Base-by-base conservation (phyloP, 306 rosid genomes). In the Rosa persica region DNA sequence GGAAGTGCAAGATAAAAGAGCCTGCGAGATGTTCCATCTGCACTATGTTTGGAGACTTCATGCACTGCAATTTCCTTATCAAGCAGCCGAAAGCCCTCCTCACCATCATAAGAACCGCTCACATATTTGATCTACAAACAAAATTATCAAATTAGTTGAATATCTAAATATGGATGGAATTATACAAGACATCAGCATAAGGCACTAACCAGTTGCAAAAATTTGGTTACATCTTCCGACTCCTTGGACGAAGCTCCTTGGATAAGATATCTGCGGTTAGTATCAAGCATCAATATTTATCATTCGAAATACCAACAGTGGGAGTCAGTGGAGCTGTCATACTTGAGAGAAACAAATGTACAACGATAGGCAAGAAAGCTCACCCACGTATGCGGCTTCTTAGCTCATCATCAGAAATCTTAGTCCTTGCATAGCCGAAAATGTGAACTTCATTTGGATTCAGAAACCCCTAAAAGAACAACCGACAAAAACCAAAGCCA, bases 1-100 rank as follows among this genome's bases (percentile, higher is more conserved):
- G 99, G 99, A 85, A 95, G 99, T 36, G 99, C 99, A 81, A 95
- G 87, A 87, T 95, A 95, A 87, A 93, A 95, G 75, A 95, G 97
- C 87, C 99, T 88, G 73, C 97, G 90, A 51, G 94, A 87, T 44
- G 85, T 86, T 76, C 96, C 99, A 68, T 85, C 92, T 10, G 64
- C 77, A 68, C 90, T 86, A 16, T 82, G 83, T 78, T 74, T 95
- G 23, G 49, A 55, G 69, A 70, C 51, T 86, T 95, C 99, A 19
- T 89, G 92, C 81, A 79, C 77, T 54, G 94, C 87, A 74, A 95
- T 93, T 87, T 87, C 94, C 83, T 88, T 93, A 75, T 95, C 99
- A 92, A 95, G 82, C 74, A 76, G 76, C 81, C 47, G 88, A 81
- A 95, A 93, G 71, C 93, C 98, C 77, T 89, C 91, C 75, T 73